These are phyloP conservation scores for Fusarium chuoi DNA, from an alignment of 2,329 filamentous ascomycete genomes.

Conservation along the genomic window DNA sequence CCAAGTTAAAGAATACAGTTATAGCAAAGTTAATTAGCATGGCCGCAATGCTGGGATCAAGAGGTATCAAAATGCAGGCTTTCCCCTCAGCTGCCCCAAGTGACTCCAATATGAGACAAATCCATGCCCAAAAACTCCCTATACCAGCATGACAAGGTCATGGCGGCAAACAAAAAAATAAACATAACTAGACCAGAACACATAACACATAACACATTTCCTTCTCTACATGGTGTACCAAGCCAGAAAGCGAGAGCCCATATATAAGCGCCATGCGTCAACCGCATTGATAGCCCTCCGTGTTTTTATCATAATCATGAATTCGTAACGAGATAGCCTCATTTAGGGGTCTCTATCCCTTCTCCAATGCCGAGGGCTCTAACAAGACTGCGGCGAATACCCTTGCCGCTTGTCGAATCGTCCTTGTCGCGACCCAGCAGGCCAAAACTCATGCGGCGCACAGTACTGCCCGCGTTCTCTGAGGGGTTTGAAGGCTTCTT, in stretches of 20 bases:
- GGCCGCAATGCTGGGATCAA: slow-evolving; percentile 16
- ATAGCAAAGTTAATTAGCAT: not conserved
- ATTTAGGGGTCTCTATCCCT: slow-evolving; percentile 31
- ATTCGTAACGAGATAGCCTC: slow-evolving; percentile 15
- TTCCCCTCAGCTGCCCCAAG: slow-evolving; percentile 14
- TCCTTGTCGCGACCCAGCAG: slow-evolving; percentile 56
- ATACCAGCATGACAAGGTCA: not conserved
- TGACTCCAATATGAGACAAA: slow-evolving; percentile 7
- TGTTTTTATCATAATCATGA: slow-evolving; percentile 34
- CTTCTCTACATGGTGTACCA: slow-evolving; percentile 9
- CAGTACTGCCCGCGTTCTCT: slow-evolving; percentile 45
- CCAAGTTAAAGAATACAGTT: slow-evolving; percentile 1
- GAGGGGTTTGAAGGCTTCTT: slow-evolving; percentile 38
- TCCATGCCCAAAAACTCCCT: slow-evolving; percentile 24
- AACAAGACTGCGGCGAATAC: slow-evolving; percentile 59
- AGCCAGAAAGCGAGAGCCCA: slow-evolving; percentile 13
- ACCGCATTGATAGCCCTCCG: slow-evolving; percentile 18
- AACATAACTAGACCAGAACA: slow-evolving; percentile 15
- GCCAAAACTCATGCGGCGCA: slow-evolving; percentile 60
- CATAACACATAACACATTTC: not conserved
- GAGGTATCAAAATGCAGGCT: slow-evolving; percentile 34
- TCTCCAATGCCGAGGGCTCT: slow-evolving; percentile 56
- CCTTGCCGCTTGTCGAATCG: slow-evolving; percentile 50
- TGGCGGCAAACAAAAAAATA: not conserved
- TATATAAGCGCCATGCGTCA: slow-evolving; percentile 32